A percentile compares a stretch with the other conserved stretches of the same genome.
These are phyloP conservation scores for Cyclostephanos invisitatus DNA, from an alignment of 108 stramenopile species.

Conservation along the genomic window DNA sequence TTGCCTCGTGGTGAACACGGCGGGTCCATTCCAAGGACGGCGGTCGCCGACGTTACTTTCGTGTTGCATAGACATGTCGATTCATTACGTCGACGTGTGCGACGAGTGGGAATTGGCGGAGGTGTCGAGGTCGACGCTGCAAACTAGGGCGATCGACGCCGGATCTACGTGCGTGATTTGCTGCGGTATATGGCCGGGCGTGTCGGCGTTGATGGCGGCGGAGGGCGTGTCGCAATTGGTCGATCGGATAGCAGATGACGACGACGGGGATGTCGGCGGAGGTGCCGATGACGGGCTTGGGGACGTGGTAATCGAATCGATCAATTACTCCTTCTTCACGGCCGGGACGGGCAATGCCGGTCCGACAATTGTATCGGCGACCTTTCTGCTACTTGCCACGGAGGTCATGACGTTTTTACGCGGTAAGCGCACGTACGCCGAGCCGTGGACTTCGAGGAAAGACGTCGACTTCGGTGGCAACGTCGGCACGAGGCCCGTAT, in stretches of 20 bases:
- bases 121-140: constrained; percentile 53
- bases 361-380: constrained; percentile 78
- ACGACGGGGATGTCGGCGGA: not conserved
- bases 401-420: constrained; percentile 58
- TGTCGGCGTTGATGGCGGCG: constrained; percentile 53
- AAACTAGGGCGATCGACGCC: constrained; percentile 31
- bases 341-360: constrained; percentile 87
- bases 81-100: constrained; percentile 87
- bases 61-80: constrained; percentile 42
- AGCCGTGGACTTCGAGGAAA: constrained; percentile 47
- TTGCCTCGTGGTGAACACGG: constrained; percentile 77
- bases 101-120: constrained; percentile 77
- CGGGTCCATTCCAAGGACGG: constrained; percentile 85
- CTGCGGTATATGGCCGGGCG: constrained; percentile 62
- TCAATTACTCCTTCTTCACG: constrained; percentile 80
- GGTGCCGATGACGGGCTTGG: not conserved
- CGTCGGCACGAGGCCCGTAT: constrained; percentile 61
- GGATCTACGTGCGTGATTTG: constrained; percentile 55
- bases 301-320: constrained; percentile 28
- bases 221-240: constrained; percentile 39
- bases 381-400: constrained; percentile 80
- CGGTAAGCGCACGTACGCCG: constrained; percentile 49
- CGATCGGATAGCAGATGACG: too few species aligned
- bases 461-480: constrained; percentile 50
- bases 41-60: constrained; percentile 53